Conservation (phyloP, 805 yeast species). For the Blastobotrys parvus region DNA sequence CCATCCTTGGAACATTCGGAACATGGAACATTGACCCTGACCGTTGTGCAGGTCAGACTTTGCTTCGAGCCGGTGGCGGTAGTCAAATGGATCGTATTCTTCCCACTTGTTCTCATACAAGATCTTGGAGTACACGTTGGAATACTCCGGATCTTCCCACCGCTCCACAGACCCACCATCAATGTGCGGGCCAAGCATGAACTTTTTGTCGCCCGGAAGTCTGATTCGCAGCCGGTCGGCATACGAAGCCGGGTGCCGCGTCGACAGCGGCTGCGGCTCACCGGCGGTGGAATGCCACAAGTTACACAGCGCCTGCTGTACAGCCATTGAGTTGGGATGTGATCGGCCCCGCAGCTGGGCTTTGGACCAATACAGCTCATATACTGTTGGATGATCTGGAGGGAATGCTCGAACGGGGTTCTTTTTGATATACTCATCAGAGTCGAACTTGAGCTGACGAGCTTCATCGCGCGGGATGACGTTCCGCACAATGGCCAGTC, state of each 20-base stretch:
- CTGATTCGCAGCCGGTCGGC: slow-evolving; percentile 38
- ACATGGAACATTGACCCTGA: slow-evolving; percentile 28
- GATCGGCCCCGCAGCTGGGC: slow-evolving; percentile 34
- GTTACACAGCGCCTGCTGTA: slow-evolving; percentile 24
- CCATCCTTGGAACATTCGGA: slow-evolving; percentile 41
- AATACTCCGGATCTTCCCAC: slow-evolving; percentile 37
- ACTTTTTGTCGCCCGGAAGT: slow-evolving; percentile 29
- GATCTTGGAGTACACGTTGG: slow-evolving; percentile 31
- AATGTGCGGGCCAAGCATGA: slow-evolving; percentile 33
- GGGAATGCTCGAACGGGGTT: slow-evolving; percentile 28
- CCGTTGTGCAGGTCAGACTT: slow-evolving; percentile 29
- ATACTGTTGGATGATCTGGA: slow-evolving; percentile 18
- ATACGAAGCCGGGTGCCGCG: slow-evolving; percentile 30
- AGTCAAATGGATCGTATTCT: slow-evolving; percentile 34
- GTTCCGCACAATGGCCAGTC: slow-evolving; percentile 27
- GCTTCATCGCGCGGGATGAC: slow-evolving; percentile 27
- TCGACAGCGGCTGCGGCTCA: slow-evolving; percentile 25
- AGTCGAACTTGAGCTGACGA: slow-evolving; percentile 18
- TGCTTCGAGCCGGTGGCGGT: slow-evolving; percentile 30
- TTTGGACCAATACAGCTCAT: slow-evolving; percentile 35
- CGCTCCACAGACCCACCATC: slow-evolving; percentile 39
- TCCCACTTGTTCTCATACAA: slow-evolving; percentile 35
- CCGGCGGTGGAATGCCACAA: slow-evolving; percentile 25
- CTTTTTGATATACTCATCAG: slow-evolving; percentile 22
- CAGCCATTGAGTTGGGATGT: slow-evolving; percentile 29